Base-by-base conservation (phyloP, 495 filamentous ascomycete genomes). In the Penicillium subrubescens region DNA sequence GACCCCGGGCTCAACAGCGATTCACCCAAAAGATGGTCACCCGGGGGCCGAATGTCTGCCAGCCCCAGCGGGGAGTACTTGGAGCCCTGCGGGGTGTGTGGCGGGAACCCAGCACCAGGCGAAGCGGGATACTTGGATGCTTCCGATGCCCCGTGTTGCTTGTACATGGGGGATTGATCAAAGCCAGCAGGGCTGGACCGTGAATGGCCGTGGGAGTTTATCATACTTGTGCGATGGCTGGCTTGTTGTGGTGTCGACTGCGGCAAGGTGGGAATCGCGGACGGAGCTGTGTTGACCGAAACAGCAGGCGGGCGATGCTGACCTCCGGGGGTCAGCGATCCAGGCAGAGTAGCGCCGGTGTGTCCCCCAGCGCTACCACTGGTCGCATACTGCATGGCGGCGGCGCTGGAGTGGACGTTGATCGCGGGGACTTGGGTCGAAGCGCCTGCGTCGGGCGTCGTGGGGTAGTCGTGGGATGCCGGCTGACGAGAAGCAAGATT, bases 51-150 rank as follows among this genome's bases (percentile, higher is more conserved):
- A 72, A 97, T 96, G 74, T 97, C 93, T 46, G 91, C 89, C n/a
- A 97, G 83, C 7, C 92, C 94, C 23, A 97, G 83, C 5, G 93
- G 93, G 6, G 93, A 96, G 71, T 94, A 92, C 44, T 91, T 82
- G 29, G 88, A 88, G 43, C 91, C 90, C 67, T 89, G 88, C 8
- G 87, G 85, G 44, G 85, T 89, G n/a, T 91, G 86, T 25, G 88
- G 84, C 59, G 72, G 81, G 75, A 89, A 92, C 70, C 85, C 91
- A 62, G 82, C 71, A 44, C 84, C 87, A 11, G 87, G 86, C 14
- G 90, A 88, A 48, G 89, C 85, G 53, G 88, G 82, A 76, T 88
- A 93, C 71, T 92, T 89, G 46, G 84, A 75, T 50, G 83, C 84
- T 31, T 91, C 88, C 14, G 88, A 84, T 19, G 83, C 85, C 34